These are phyloP conservation scores for Anaeromyces robustus DNA, from an alignment of 192 early-diverging fungal genomes.

Conservation along the genomic window DNA sequence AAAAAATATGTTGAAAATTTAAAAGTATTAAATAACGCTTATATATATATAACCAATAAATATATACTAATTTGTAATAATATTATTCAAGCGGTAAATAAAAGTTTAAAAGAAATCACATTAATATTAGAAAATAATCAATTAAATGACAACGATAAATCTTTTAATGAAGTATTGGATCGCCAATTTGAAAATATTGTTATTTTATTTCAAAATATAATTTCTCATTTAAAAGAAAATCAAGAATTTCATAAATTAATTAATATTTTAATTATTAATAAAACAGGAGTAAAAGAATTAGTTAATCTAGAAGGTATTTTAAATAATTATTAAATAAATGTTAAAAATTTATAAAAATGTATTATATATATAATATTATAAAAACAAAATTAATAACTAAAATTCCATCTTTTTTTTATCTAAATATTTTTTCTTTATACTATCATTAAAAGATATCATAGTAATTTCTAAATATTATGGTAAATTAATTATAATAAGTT, in stretches of 20 bases:
- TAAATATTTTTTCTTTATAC: no score
- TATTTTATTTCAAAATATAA: neutral
- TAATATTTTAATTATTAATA: neutral
- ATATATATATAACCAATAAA: neutral
- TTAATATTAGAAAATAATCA: neutral
- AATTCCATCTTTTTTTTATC: no score
- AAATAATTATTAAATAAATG: no score
- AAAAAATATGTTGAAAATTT: neutral
- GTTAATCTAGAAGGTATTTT: neutral
- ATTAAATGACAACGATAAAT: neutral
- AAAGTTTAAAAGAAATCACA: neutral
- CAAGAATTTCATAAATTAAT: neutral
- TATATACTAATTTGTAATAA: neutral
- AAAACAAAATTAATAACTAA: no score
- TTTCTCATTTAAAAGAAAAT: neutral
- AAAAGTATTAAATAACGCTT: neutral
- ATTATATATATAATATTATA: no score
- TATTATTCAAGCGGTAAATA: neutral
- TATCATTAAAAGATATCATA: no score
- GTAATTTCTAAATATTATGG: no score
- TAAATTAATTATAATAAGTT: no score
- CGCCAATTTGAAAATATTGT: neutral
- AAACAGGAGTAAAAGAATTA: neutral
- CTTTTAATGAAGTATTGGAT: neutral
- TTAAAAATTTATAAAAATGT: no score